These are phyloP conservation scores for Tremella mesenterica DNA, from an alignment of 768 basidiomycete species.

Conservation along the genomic window DNA sequence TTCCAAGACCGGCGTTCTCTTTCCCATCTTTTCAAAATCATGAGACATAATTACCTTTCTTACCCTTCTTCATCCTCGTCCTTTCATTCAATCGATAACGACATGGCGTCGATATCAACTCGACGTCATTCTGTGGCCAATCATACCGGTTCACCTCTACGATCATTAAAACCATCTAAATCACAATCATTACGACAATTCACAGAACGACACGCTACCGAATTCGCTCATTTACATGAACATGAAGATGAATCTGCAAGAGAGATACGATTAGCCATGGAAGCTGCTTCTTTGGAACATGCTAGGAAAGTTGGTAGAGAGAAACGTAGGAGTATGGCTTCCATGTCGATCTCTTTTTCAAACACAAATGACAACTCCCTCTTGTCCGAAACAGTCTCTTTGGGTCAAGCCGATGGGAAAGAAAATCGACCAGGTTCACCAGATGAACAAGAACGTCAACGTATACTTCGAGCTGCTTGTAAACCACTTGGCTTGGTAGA, in stretches of 20 bases:
- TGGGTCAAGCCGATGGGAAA: not conserved
- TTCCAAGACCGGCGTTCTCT: too few species aligned
- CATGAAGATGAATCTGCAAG: slow-evolving; percentile 5
- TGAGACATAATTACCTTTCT: too few species aligned
- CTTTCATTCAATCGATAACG: not conserved
- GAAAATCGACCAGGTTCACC: not conserved
- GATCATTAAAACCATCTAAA: not conserved
- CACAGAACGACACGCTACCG: slow-evolving; percentile 17
- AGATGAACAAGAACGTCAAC: not conserved
- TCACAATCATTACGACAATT: slow-evolving; percentile 10
- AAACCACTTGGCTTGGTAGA: not conserved
- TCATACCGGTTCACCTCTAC: not conserved
- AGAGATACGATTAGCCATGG: slow-evolving; percentile 9
- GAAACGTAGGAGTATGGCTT: slow-evolving; percentile 15
- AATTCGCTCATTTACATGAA: slow-evolving; percentile 27
- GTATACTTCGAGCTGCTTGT: not conserved
- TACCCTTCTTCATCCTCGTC: too few species aligned
- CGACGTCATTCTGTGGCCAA: not conserved
- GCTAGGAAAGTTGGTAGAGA: slow-evolving; percentile 16
- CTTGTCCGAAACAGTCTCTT: not conserved
- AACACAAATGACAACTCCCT: not conserved
- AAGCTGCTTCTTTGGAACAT: slow-evolving; percentile 17
- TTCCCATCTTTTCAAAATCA: too few species aligned
- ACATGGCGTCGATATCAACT: not conserved
- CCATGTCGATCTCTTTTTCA: not conserved